Evolutionary conservation across 75 land plant genomes (phyloP).

Genomic region (Pinus taeda): DNA sequence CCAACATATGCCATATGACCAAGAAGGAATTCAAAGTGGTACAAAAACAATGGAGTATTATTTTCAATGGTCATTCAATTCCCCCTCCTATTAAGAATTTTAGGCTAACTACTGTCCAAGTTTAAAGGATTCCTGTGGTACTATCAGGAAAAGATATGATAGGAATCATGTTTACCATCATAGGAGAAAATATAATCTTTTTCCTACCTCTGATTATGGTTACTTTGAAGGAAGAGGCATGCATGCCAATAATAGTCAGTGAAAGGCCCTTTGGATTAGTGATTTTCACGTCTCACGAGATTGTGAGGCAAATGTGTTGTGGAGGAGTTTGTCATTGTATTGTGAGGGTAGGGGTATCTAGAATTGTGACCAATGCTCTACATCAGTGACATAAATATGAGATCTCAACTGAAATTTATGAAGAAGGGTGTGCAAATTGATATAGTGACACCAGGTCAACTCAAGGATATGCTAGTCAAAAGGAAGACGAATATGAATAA

Average conservation of each 20-base stretch:
- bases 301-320: constrained; percentile 89
- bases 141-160: constrained; percentile 32
- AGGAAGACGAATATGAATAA: too few relatives aligned
- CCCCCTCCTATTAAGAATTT: constrained; percentile 65
- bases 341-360: constrained; percentile 55
- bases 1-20: constrained; percentile 41
- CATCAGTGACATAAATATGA: constrained; percentile 92
- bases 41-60: constrained; percentile 74
- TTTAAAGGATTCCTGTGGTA: not conserved
- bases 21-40: constrained; percentile 36
- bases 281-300: constrained; percentile 84
- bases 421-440: constrained; percentile 92
- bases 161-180: constrained; percentile 31
- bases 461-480: constrained; percentile 95
- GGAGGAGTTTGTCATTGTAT: constrained; percentile 57
- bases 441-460: constrained; percentile 87
- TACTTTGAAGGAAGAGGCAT: constrained; percentile 30
- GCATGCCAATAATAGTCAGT: constrained; percentile 72
- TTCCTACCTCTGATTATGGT: constrained; percentile 26
- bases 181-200: constrained; percentile 27
- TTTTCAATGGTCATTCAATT: constrained; percentile 72
- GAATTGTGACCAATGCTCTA: constrained; percentile 77
- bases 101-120: not conserved
- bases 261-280: constrained; percentile 90
- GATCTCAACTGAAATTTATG: constrained; percentile 82